These are phyloP conservation scores for Elasticomyces elasticus DNA, from an alignment of 495 filamentous ascomycete species.

Conservation along the genomic window DNA sequence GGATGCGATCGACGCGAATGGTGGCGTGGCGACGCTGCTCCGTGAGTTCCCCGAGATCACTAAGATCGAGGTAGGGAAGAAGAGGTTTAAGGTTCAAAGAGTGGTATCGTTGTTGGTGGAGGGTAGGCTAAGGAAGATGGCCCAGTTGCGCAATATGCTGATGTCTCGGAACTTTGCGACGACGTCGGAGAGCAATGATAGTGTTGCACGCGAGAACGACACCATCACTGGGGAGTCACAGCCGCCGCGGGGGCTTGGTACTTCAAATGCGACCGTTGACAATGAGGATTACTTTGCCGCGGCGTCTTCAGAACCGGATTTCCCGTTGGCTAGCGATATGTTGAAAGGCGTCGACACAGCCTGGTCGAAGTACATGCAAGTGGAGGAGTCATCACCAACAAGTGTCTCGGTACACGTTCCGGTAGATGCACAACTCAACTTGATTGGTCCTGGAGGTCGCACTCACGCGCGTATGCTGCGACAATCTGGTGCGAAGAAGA, in stretches of 20 bases:
- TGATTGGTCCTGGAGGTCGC: not conserved
- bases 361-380: no score
- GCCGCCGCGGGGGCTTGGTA: not conserved
- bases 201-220: no score
- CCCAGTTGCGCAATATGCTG: not conserved
- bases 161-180: not conserved
- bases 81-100: not conserved
- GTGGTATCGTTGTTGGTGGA: not conserved
- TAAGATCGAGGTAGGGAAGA: not conserved
- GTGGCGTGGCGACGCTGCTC: not conserved
- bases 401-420: no score
- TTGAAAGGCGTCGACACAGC: no score
- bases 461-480: not conserved
- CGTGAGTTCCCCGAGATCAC: not conserved
- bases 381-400: no score
- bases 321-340: no score
- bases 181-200: not conserved
- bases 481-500: not conserved
- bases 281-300: not conserved
- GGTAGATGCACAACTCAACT: no score
- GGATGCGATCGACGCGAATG: not conserved
- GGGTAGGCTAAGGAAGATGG: not conserved
- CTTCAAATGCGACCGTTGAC: not conserved
- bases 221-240: no score
- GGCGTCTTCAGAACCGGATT: no score